phyloP scores from a whole-genome alignment of 129 eudicot genomes.

The Flaveria bidentis region DNA sequence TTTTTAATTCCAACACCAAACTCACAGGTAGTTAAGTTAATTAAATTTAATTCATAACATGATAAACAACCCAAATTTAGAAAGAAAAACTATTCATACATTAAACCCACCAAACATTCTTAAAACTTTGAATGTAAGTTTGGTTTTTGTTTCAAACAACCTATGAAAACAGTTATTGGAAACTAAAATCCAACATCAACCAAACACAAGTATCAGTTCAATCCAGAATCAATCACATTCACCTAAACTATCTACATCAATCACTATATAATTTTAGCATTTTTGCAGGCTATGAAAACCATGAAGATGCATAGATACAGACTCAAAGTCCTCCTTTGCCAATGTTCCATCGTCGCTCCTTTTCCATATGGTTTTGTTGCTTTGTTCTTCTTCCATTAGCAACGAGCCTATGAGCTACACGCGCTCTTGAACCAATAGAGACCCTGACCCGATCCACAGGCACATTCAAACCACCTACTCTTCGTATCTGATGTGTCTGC shows the following conservation, averaged over 20 bases:
- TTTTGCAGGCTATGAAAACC: neutral
- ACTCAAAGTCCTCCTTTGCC: slow-evolving; percentile 44
- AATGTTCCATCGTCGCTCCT: slow-evolving; percentile 88
- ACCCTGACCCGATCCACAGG: slow-evolving; percentile 86
- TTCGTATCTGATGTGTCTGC: slow-evolving; percentile 39
- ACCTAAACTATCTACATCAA: slow-evolving; percentile 34
- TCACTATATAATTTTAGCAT: slow-evolving; percentile 4
- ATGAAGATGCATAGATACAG: neutral
- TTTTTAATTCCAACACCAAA: too few species aligned
- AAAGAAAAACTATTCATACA: neutral
- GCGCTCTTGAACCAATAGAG: slow-evolving; percentile 80
- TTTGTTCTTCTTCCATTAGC: slow-evolving; percentile 61
- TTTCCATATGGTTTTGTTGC: slow-evolving; percentile 68
- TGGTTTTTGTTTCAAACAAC: slow-evolving; percentile 7
- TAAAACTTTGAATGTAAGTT: slow-evolving; percentile 11
- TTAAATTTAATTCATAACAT: too few species aligned
- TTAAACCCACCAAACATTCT: slow-evolving; percentile 7
- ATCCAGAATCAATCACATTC: slow-evolving; percentile 27
- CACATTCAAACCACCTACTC: slow-evolving; percentile 65
- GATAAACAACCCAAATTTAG: neutral
- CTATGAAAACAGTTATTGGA: neutral
- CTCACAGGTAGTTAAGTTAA: too few species aligned
- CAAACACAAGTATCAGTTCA: slow-evolving; percentile 10
- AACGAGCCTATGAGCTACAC: slow-evolving; percentile 55
- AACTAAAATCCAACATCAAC: neutral